phyloP scores from a whole-genome alignment of 805 yeast genomes.

The Monosporozyma solicola region DNA sequence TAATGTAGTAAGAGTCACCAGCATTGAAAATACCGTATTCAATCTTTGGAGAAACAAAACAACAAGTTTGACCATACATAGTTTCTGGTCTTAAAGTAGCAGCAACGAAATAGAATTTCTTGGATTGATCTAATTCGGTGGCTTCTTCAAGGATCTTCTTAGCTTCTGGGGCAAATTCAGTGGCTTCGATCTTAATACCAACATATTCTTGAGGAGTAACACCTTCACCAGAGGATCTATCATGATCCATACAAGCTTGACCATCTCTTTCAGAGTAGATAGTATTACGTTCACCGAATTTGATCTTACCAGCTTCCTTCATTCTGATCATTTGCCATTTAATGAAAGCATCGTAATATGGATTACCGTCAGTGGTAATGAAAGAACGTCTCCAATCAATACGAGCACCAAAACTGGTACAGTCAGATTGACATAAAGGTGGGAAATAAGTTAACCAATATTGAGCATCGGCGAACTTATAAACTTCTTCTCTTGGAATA shows the following conservation, averaged over 20 bases:
- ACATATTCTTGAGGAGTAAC: slow-evolving; percentile 94
- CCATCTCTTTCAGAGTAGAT: slow-evolving; percentile 97
- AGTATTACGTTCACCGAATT: slow-evolving; percentile 97
- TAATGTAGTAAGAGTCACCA: slow-evolving; percentile 65
- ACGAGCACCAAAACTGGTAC: slow-evolving; percentile 76
- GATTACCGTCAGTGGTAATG: slow-evolving; percentile 91
- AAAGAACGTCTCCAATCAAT: slow-evolving; percentile 97
- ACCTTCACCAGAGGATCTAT: slow-evolving; percentile 94
- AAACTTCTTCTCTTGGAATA: slow-evolving; percentile 70
- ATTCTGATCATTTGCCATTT: slow-evolving; percentile 94
- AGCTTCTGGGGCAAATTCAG: slow-evolving; percentile 43
- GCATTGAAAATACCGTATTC: slow-evolving; percentile 86
- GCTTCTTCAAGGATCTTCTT: slow-evolving; percentile 28
- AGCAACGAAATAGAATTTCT: slow-evolving; percentile 78
- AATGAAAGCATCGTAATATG: slow-evolving; percentile 88
- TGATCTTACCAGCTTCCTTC: slow-evolving; percentile 79
- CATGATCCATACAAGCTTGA: slow-evolving; percentile 99
- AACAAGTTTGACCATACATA: slow-evolving; percentile 97
- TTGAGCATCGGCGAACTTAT: slow-evolving; percentile 82
- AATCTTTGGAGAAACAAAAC: slow-evolving; percentile 94
- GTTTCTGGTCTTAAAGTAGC: slow-evolving; percentile 98
- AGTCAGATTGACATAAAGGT: slow-evolving; percentile 74
- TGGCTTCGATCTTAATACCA: slow-evolving; percentile 79
- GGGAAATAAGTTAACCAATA: slow-evolving; percentile 93
- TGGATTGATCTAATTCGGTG: slow-evolving; percentile 35